Percentiles rank a stretch among this genome's conserved stretches.
Evolutionary conservation across 306 rosid species (phyloP).

Genomic region (Hippophae gyantsensis): DNA sequence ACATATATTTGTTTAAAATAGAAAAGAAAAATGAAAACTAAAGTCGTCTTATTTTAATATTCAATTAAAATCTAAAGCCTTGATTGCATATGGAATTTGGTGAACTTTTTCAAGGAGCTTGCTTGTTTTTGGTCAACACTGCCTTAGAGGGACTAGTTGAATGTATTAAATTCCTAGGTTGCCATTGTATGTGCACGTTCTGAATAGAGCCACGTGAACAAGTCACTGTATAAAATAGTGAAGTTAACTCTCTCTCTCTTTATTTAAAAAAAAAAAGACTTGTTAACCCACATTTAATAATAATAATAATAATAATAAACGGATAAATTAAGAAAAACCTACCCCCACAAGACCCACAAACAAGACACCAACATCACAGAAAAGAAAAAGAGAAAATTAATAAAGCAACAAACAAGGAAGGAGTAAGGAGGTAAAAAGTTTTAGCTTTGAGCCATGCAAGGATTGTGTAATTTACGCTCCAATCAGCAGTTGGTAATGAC

Average conservation of each 20-base stretch:
- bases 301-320: slow-evolving; percentile 21
- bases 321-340: slow-evolving; percentile 37
- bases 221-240: slow-evolving; percentile 16
- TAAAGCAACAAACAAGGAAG: slow-evolving; percentile 4
- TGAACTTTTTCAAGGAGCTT: slow-evolving; percentile 13
- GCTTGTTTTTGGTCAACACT: slow-evolving; percentile 28
- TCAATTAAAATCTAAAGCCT: background rate
- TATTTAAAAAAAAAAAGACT: too few relatives aligned
- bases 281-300: background rate
- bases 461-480: slow-evolving; percentile 45
- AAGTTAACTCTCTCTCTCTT: background rate
- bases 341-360: slow-evolving; percentile 39
- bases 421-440: background rate
- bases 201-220: slow-evolving; percentile 21
- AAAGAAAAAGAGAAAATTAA: background rate
- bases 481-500: slow-evolving; percentile 37
- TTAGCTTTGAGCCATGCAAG: background rate
- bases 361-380: slow-evolving; percentile 38
- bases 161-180: slow-evolving; percentile 43
- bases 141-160: slow-evolving; percentile 17
- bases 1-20: too few relatives aligned
- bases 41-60: background rate
- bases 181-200: slow-evolving; percentile 29
- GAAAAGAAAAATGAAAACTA: too few relatives aligned
- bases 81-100: slow-evolving; percentile 15